These are phyloP conservation scores for Hymenotorrendiella dingleyae DNA, from an alignment of 2,329 filamentous ascomycete genomes.

Conservation along the genomic window DNA sequence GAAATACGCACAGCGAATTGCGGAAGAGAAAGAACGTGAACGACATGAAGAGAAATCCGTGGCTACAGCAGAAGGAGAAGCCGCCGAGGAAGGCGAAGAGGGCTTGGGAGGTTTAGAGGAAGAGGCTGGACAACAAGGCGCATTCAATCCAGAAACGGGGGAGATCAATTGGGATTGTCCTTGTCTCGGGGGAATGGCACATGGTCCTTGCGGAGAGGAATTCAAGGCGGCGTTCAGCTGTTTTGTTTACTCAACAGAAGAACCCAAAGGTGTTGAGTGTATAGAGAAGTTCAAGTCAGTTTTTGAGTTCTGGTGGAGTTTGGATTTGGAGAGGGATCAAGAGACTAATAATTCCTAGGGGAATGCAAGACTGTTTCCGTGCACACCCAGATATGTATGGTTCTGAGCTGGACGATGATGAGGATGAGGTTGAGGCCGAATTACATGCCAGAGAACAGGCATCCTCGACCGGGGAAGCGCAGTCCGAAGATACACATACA, in stretches of 20 bases:
- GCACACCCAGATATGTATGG: conserved; percentile 90
- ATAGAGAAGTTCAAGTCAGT: conserved; percentile 95
- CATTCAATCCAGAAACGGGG: conserved; percentile 96
- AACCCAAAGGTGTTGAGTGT: conserved; percentile 96
- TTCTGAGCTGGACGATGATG: conserved; percentile 76
- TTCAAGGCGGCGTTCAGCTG: conserved; percentile 97
- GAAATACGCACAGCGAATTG: conserved; percentile 26
- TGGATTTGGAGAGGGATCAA: no score
- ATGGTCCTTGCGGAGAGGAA: conserved; percentile 91
- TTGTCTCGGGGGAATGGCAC: conserved; percentile 92
- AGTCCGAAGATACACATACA: neutral
- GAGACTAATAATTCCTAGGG: conserved; percentile 46
- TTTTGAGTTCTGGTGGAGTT: neutral
- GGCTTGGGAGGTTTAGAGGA: conserved; percentile 59
- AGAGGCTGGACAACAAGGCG: conserved; percentile 80
- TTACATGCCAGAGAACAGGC: conserved; percentile 22
- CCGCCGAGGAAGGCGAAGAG: conserved; percentile 26
- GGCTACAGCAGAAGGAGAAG: conserved; percentile 17
- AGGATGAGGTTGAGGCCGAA: conserved; percentile 44
- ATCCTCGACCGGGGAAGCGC: neutral
- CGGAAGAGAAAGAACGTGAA: conserved; percentile 21
- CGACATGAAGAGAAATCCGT: conserved; percentile 16
- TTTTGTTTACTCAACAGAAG: conserved; percentile 91
- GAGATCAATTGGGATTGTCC: conserved; percentile 99
- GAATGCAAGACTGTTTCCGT: conserved; percentile 97